phyloP scores from a whole-genome alignment of 139 green algal genomes.

The Diplosphaera chodatii region DNA sequence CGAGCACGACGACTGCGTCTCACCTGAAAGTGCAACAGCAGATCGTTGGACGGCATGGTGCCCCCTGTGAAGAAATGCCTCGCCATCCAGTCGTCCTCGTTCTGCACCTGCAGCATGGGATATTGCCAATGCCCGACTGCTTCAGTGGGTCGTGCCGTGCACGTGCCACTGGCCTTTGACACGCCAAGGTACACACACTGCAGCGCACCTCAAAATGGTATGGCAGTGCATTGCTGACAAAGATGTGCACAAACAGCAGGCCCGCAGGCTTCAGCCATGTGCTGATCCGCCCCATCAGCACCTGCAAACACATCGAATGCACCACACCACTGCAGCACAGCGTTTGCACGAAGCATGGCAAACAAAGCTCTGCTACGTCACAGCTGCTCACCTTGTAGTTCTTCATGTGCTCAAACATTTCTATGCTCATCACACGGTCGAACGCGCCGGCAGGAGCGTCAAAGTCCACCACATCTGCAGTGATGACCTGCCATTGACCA shows the following conservation, averaged over 20 bases:
- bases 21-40: slow-evolving; percentile 85
- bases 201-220: slow-evolving; percentile 84
- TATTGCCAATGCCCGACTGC: too few species aligned
- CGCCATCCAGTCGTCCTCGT: slow-evolving; percentile 89
- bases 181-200: too few species aligned
- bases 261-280: slow-evolving; percentile 75
- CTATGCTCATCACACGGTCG: slow-evolving; percentile 89
- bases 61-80: slow-evolving; percentile 93
- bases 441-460: slow-evolving; percentile 39
- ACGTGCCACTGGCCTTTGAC: too few species aligned
- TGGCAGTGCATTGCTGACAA: slow-evolving; percentile 67
- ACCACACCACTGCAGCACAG: too few species aligned
- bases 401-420: slow-evolving; percentile 98
- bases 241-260: slow-evolving; percentile 91
- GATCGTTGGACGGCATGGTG: slow-evolving; percentile 86
- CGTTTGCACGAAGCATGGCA: too few species aligned
- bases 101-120: slow-evolving; percentile 38
- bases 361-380: too few species aligned
- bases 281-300: slow-evolving; percentile 58
- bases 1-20: not conserved
- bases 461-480: slow-evolving; percentile 70
- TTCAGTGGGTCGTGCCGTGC: too few species aligned
- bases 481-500: slow-evolving; percentile 72
- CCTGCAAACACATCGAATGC: too few species aligned
- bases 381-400: slow-evolving; percentile 33